A percentile compares a stretch with the other conserved stretches of the same genome.
Conservation (phyloP, 306 rosid species). For the Inga leiocalycina region DNA sequence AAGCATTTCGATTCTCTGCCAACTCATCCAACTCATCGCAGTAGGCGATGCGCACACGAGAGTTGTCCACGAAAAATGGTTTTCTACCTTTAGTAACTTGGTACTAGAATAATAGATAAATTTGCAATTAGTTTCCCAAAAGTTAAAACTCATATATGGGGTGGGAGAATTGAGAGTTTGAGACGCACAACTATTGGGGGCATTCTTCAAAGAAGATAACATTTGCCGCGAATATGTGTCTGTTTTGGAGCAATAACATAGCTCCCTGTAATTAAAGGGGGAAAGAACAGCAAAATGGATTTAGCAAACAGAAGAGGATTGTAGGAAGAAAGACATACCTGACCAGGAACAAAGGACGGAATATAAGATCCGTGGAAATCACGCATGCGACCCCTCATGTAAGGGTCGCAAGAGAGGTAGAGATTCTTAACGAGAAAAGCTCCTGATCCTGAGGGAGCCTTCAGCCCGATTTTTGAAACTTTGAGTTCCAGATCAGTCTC, state of each 20-base stretch:
- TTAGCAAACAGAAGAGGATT: not conserved
- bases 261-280: not conserved
- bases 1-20: not conserved
- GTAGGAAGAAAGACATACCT: slow-evolving; percentile 4
- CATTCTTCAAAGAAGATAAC: not conserved
- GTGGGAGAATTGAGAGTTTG: not conserved
- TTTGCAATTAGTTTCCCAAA: not conserved
- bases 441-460: slow-evolving; percentile 12
- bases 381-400: slow-evolving; percentile 60
- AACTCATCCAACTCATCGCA: not conserved
- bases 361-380: slow-evolving; percentile 53
- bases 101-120: not conserved
- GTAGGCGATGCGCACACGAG: not conserved
- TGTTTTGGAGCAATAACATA: not conserved
- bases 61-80: not conserved
- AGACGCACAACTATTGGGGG: not conserved
- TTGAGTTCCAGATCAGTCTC: slow-evolving; percentile 42
- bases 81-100: not conserved
- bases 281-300: not conserved
- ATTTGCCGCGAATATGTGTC: not conserved
- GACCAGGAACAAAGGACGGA: slow-evolving; percentile 43
- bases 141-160: not conserved
- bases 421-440: slow-evolving; percentile 46
- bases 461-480: slow-evolving; percentile 2
- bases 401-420: slow-evolving; percentile 54